Evolutionary conservation across 2,329 filamentous ascomycete genomes (phyloP).

Genomic region (Sordariomycetes sp.): DNA sequence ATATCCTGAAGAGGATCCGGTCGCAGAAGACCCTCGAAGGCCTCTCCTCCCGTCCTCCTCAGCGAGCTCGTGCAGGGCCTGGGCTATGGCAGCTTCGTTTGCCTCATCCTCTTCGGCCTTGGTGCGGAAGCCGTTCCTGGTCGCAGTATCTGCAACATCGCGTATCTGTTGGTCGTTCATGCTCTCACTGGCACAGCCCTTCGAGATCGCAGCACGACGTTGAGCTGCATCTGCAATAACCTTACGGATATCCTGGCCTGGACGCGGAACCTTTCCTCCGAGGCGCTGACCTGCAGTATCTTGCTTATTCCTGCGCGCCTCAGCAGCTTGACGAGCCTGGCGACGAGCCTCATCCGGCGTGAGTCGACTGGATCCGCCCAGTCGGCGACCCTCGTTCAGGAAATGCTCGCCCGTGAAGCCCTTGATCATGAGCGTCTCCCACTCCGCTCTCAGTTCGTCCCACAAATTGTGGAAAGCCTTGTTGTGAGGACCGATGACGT

Average conservation of each 20-base stretch:
- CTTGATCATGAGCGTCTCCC: conserved; percentile 64
- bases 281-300: conserved; percentile 54
- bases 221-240: conserved; percentile 66
- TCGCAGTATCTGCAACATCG: conserved; percentile 53
- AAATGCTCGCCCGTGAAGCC: conserved; percentile 91
- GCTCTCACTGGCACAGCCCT: conserved; percentile 68
- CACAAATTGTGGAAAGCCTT: conserved; percentile 75
- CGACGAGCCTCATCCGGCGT: conserved; percentile 65
- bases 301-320: conserved; percentile 56
- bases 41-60: conserved; percentile 66
- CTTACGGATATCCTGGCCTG: conserved; percentile 59
- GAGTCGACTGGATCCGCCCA: conserved; percentile 61
- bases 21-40: no score
- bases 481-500: conserved; percentile 75
- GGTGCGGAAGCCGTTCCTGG: conserved; percentile 68
- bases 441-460: conserved; percentile 83
- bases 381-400: conserved; percentile 60
- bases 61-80: conserved; percentile 78
- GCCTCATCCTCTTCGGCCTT: conserved; percentile 82
- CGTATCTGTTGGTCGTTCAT: conserved; percentile 57
- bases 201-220: conserved; percentile 54
- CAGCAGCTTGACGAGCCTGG: conserved; percentile 63
- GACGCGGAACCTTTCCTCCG: conserved; percentile 47
- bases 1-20: no score
- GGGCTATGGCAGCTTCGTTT: conserved; percentile 77